These are phyloP conservation scores for Hygrocybe punicea DNA, from an alignment of 768 basidiomycete genomes.

Conservation along the genomic window DNA sequence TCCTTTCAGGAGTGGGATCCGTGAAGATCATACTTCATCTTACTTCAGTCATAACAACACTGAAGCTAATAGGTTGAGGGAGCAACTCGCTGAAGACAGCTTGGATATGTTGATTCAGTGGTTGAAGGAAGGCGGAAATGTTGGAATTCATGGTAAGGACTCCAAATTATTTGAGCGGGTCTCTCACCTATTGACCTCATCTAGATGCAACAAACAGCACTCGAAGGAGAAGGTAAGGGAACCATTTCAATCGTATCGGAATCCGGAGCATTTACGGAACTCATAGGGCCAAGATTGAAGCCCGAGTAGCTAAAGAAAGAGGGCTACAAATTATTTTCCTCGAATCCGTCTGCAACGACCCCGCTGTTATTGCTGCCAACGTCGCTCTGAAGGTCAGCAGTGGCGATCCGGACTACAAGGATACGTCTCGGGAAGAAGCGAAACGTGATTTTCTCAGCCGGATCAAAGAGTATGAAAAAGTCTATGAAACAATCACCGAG, in stretches of 20 bases:
- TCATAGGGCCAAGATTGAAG: slow-evolving; percentile 74
- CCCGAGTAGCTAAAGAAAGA: slow-evolving; percentile 80
- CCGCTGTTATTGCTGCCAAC: slow-evolving; percentile 90
- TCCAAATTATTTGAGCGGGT: background rate
- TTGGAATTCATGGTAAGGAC: slow-evolving; percentile 85
- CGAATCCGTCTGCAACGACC: slow-evolving; percentile 93
- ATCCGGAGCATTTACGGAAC: slow-evolving; percentile 1
- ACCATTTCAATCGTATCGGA: background rate
- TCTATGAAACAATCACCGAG: slow-evolving; percentile 94
- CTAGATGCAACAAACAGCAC: slow-evolving; percentile 97
- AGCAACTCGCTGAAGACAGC: slow-evolving; percentile 84
- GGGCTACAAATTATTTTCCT: slow-evolving; percentile 89
- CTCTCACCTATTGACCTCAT: background rate
- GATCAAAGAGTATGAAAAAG: slow-evolving; percentile 89
- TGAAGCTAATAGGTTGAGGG: slow-evolving; percentile 71
- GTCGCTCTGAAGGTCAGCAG: slow-evolving; percentile 93
- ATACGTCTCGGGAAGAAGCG: slow-evolving; percentile 79
- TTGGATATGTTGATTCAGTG: slow-evolving; percentile 92
- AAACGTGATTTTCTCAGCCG: slow-evolving; percentile 86
- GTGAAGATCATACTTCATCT: slow-evolving; percentile 85
- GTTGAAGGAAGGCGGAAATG: slow-evolving; percentile 94
- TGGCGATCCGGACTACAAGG: slow-evolving; percentile 97
- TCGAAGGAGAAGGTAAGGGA: slow-evolving; percentile 57
- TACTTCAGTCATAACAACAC: slow-evolving; percentile 88
- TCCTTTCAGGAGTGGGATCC: slow-evolving; percentile 54